These are phyloP conservation scores for Pichia pseudocactophila DNA, from an alignment of 805 yeast species.

Conservation along the genomic window DNA sequence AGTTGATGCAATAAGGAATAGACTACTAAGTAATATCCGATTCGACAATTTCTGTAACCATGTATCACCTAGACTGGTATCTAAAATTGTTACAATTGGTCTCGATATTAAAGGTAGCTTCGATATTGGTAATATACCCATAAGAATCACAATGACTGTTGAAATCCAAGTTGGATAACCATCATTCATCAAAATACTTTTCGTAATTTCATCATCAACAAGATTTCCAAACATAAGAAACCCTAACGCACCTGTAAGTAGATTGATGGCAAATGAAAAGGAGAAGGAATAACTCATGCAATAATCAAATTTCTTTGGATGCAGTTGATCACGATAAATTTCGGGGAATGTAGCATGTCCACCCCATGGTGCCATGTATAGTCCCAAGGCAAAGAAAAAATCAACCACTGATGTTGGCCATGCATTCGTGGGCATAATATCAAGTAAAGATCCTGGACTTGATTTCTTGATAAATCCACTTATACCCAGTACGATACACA, in stretches of 20 bases:
- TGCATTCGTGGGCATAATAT: conserved; percentile 55
- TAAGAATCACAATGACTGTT: conserved; percentile 48
- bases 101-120: conserved; percentile 77
- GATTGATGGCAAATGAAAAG: conserved; percentile 52
- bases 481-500: conserved; percentile 46
- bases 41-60: conserved; percentile 14
- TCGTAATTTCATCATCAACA: conserved; percentile 45
- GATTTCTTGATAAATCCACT: conserved; percentile 55
- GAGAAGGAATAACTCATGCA: conserved; percentile 52
- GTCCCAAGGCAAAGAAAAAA: conserved; percentile 53
- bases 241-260: conserved; percentile 57
- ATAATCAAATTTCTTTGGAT: conserved; percentile 44
- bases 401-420: conserved; percentile 50
- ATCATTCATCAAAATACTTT: conserved; percentile 33
- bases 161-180: conserved; percentile 42
- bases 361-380: conserved; percentile 75
- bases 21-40: conserved; percentile 41
- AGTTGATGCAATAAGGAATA: conserved; percentile 52
- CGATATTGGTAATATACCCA: conserved; percentile 78
- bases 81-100: conserved; percentile 70
- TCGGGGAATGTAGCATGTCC: conserved; percentile 80
- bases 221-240: conserved; percentile 48
- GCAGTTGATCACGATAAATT: conserved; percentile 61
- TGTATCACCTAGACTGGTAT: conserved; percentile 18
- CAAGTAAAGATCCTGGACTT: conserved; percentile 67